Conservation (phyloP, 2,329 filamentous ascomycete genomes). For the Zopfia rhizophila region DNA sequence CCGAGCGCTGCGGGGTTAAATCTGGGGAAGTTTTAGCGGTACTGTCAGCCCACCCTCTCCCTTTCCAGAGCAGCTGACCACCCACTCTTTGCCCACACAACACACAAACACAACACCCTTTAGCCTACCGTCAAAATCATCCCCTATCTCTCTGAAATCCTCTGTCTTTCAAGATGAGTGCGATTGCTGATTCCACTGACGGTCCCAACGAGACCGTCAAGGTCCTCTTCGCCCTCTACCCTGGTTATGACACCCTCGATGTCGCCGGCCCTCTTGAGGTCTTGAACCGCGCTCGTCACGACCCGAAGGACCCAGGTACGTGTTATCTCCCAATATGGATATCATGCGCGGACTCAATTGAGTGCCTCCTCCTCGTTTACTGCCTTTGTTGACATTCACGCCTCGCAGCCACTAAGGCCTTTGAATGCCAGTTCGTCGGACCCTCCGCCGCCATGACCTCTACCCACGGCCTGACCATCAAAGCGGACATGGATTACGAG, state of each 20-base stretch:
- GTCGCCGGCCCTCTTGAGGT: constrained; percentile 69
- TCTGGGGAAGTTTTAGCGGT: no score
- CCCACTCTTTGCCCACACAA: no score
- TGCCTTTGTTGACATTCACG: constrained; percentile 29
- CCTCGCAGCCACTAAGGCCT: constrained; percentile 61
- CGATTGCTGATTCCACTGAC: constrained; percentile 48
- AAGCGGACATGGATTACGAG: constrained; percentile 79
- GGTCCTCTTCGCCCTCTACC: constrained; percentile 68
- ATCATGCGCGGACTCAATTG: constrained; percentile 4
- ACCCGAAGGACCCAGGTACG: constrained; percentile 63
- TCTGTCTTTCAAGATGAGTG: constrained; percentile 53
- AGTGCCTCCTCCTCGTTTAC: not conserved
- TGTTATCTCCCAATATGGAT: constrained; percentile 5
- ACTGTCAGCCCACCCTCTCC: no score
- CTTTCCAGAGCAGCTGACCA: no score
- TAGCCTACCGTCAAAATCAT: no score
- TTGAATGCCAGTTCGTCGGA: constrained; percentile 64
- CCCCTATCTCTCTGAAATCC: no score
- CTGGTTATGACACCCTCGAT: constrained; percentile 67
- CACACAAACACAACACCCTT: no score
- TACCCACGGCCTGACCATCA: constrained; percentile 73
- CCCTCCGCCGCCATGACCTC: constrained; percentile 60
- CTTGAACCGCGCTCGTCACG: constrained; percentile 64
- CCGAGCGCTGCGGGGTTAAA: no score
- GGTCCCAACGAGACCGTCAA: constrained; percentile 68